Conservation (phyloP, 1,284 basidiomycete species). For the Rhodofomes roseus region DNA sequence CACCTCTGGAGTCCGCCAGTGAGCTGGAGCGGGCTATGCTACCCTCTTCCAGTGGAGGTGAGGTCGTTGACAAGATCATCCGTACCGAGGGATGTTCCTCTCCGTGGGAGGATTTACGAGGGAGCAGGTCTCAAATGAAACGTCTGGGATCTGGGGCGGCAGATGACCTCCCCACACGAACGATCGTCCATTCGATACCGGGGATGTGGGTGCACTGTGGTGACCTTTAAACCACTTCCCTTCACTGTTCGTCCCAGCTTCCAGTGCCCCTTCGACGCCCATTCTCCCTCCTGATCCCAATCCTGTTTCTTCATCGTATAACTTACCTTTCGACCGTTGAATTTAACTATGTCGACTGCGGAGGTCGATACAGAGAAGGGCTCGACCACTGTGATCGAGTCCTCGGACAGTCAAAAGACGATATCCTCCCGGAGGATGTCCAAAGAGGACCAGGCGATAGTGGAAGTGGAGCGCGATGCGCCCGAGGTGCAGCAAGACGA, state of each 20-base stretch:
- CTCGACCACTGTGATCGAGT: background rate
- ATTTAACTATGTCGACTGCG: background rate
- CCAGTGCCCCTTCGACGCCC: background rate
- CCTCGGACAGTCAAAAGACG: background rate
- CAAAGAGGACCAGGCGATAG: background rate
- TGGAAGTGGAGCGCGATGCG: background rate
- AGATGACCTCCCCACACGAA: background rate
- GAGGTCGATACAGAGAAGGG: background rate
- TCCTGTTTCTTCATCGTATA: background rate
- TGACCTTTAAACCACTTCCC: background rate
- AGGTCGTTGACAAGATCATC: too few relatives aligned
- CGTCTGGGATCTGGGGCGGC: background rate
- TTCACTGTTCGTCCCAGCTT: background rate
- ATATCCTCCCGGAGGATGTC: background rate
- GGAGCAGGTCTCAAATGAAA: background rate
- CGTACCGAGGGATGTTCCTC: background rate
- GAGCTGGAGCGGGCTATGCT: background rate
- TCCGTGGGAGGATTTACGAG: background rate
- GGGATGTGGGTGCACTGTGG: background rate
- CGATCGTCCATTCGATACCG: background rate
- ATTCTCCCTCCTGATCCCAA: background rate
- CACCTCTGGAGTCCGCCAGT: background rate
- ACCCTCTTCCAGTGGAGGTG: too few relatives aligned
- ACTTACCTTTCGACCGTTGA: background rate
- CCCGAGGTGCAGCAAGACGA: slow-evolving; percentile 3